These are phyloP conservation scores for Venturia effusa DNA, from an alignment of 2,329 filamentous ascomycete species.

Conservation along the genomic window DNA sequence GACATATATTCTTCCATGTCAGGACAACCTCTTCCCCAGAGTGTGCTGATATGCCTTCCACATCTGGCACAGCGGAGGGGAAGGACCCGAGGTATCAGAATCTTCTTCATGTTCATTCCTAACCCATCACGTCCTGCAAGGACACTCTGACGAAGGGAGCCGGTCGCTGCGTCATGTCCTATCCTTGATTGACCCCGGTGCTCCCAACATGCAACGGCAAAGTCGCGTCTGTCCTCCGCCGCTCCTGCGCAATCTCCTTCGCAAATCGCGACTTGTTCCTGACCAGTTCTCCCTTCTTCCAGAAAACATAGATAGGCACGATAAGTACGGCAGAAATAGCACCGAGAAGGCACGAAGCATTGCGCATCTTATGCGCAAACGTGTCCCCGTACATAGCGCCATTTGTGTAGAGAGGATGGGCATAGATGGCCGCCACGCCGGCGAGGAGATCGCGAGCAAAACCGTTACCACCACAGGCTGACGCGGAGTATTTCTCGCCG, in stretches of 20 bases:
- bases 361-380: neutral
- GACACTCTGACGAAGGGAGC: neutral
- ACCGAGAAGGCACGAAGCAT: neutral
- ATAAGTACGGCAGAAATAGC: neutral
- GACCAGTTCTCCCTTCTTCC: neutral
- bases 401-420: slow-evolving; percentile 36
- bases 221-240: neutral
- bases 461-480: slow-evolving; percentile 65
- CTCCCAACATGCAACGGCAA: neutral
- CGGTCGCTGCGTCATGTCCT: neutral
- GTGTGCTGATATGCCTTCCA: neutral
- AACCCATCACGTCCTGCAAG: neutral
- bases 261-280: neutral
- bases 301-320: neutral
- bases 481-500: slow-evolving; percentile 56
- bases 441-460: slow-evolving; percentile 65
- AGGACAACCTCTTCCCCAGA: neutral
- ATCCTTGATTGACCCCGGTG: neutral
- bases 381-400: neutral
- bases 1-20: neutral
- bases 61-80: neutral
- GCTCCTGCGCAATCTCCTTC: neutral
- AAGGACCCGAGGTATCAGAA: neutral
- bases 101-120: neutral
- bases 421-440: slow-evolving; percentile 58